phyloP scores from a whole-genome alignment of 192 early-diverging fungal species.

The Backusella parvicylindrica region DNA sequence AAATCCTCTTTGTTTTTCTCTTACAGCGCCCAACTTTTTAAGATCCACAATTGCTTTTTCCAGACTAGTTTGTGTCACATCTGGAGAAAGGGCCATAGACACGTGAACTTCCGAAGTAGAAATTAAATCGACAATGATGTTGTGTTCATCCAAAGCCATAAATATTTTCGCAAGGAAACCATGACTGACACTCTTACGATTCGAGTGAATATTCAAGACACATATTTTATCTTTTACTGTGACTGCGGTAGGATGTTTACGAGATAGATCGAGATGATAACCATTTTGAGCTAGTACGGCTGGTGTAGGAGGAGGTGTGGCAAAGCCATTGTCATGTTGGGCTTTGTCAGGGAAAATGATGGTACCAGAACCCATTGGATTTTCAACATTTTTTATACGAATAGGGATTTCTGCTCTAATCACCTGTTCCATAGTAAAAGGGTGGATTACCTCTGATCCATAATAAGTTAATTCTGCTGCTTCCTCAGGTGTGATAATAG shows the following conservation, averaged over 20 bases:
- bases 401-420: slow-evolving; percentile 89
- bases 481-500: slow-evolving; percentile 86
- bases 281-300: slow-evolving; percentile 56
- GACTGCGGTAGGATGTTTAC: slow-evolving; percentile 79
- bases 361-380: slow-evolving; percentile 79
- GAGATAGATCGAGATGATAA: slow-evolving; percentile 51
- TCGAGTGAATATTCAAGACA: slow-evolving; percentile 90
- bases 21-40: slow-evolving; percentile 67
- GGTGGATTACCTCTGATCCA: slow-evolving; percentile 84
- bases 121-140: slow-evolving; percentile 83
- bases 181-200: slow-evolving; percentile 83
- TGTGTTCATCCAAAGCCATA: slow-evolving; percentile 70
- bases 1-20: slow-evolving; percentile 11
- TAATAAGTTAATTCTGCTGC: slow-evolving; percentile 94
- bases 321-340: background rate
- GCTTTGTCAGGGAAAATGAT: slow-evolving; percentile 73
- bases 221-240: slow-evolving; percentile 89
- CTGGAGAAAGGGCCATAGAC: slow-evolving; percentile 62
- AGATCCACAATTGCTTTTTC: slow-evolving; percentile 68
- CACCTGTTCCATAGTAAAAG: slow-evolving; percentile 96
- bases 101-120: slow-evolving; percentile 84
- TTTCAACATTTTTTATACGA: slow-evolving; percentile 92
- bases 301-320: slow-evolving; percentile 43
- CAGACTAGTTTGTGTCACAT: slow-evolving; percentile 45
- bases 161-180: slow-evolving; percentile 92